Percentiles rank a stretch among this genome's conserved stretches.
These are phyloP conservation scores for Ambrosiella xylebori DNA, from an alignment of 2,329 filamentous ascomycete species.

Conservation along the genomic window DNA sequence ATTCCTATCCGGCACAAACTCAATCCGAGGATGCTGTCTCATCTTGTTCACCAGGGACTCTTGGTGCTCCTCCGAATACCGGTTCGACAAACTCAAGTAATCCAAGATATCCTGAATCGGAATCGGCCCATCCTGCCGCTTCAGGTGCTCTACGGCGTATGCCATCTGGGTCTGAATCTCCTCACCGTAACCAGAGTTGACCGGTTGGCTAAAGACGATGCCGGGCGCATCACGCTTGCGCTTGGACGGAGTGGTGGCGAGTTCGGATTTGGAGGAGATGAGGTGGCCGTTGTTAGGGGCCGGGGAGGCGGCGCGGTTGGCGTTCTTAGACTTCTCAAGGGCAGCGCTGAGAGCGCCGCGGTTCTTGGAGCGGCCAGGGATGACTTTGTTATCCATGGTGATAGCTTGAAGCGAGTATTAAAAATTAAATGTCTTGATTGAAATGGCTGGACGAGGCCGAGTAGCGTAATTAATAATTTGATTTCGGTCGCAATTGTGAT, in stretches of 20 bases:
- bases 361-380: constrained; percentile 6
- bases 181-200: constrained; percentile 55
- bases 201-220: constrained; percentile 58
- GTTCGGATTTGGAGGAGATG: constrained; percentile 39
- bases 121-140: constrained; percentile 52
- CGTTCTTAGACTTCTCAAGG: constrained; percentile 39
- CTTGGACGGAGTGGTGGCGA: constrained; percentile 42
- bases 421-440: not conserved
- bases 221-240: constrained; percentile 38
- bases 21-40: constrained; percentile 42
- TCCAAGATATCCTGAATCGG: constrained; percentile 60
- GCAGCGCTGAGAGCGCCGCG: constrained; percentile 2
- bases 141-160: constrained; percentile 71
- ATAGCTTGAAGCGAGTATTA: not conserved
- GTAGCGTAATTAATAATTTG: too few species aligned
- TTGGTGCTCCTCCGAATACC: constrained; percentile 43
- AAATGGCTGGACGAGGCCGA: not conserved
- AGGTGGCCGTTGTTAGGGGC: constrained; percentile 39
- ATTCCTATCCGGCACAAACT: constrained; percentile 37
- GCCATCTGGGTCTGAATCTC: constrained; percentile 77
- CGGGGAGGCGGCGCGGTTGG: constrained; percentile 26
- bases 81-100: constrained; percentile 53
- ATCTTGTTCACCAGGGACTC: constrained; percentile 51
- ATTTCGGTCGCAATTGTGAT: too few species aligned
- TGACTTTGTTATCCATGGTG: not conserved